Evolutionary conservation across 106 monocot genomes (phyloP), one percentile per base, ranked within the genome.

Genomic region (Platanthera guangdongensis): DNA sequence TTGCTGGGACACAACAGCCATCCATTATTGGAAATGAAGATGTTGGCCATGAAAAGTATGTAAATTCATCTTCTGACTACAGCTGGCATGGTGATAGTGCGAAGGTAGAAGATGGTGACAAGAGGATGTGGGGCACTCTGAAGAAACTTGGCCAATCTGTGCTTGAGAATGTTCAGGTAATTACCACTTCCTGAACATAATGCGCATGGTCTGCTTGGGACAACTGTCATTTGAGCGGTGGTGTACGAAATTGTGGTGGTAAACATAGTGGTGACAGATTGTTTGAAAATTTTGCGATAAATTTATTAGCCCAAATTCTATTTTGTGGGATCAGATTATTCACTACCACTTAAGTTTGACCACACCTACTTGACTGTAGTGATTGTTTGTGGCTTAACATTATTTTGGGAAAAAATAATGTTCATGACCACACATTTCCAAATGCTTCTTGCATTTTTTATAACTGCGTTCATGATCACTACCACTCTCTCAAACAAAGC

Each of bases 101-200:
- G 19, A 84, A 60, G 68, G 21, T 47, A 11, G 78, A 76, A 72
- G 77, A 47, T 60, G 78, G 51, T 7, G 86, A 91, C 52, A 78
- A 79, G 57, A 86, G 85, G 13, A 69, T 78, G 74, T 57, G 62
- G 39, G 76, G 60, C 18, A 82, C 77, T 80, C 57, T 92, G 67
- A 92, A 78, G 81, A 83, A 74, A 80, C 71, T 89, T 39, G 82
- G 83, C 8, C 83, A 85, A 71, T 82, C 85, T 22, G 86, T 92
- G 85, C 74, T 87, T 55, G 87, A 89, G 25, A 89, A 92, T 70
- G 84, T 92, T 70, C 87, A 93, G 89, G 92, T 93, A 78, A 47
- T 49, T 39, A 39, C 39, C 39, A 39, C 39, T 39, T 39, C 39
- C 39, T 39, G 39, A 39, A 39, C 39, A 39, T 39, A 39, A 39